phyloP scores from a whole-genome alignment of 2,329 filamentous ascomycete species.

The Arthroderma sp. region DNA sequence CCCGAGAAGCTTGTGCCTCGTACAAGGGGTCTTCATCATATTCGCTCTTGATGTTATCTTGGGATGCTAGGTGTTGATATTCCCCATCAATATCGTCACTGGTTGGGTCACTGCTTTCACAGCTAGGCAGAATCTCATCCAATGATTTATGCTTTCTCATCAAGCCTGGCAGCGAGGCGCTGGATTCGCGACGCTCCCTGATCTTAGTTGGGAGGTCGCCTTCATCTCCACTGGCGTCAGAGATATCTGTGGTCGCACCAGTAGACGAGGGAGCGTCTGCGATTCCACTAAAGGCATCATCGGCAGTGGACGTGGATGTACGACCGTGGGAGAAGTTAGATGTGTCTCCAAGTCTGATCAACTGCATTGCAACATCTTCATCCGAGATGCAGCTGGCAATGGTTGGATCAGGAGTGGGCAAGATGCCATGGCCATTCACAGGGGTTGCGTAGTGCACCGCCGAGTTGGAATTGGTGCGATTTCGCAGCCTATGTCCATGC shows the following conservation, averaged over 20 bases:
- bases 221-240: slow-evolving; percentile 50
- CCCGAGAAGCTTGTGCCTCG: slow-evolving; percentile 31
- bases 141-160: slow-evolving; percentile 39
- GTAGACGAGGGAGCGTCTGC: slow-evolving; percentile 77
- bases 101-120: slow-evolving; percentile 49
- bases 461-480: slow-evolving; percentile 46
- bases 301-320: slow-evolving; percentile 82
- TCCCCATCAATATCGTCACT: slow-evolving; percentile 47
- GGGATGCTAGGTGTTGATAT: slow-evolving; percentile 43
- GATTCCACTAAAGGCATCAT: slow-evolving; percentile 83
- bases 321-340: slow-evolving; percentile 88
- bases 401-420: slow-evolving; percentile 93
- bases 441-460: slow-evolving; percentile 30
- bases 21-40: slow-evolving; percentile 36
- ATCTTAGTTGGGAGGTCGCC: slow-evolving; percentile 25
- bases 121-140: slow-evolving; percentile 44
- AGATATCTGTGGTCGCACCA: slow-evolving; percentile 68
- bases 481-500: slow-evolving; percentile 53
- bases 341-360: slow-evolving; percentile 90
- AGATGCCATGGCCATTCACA: slow-evolving; percentile 44
- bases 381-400: slow-evolving; percentile 95
- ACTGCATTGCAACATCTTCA: slow-evolving; percentile 91
- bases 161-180: slow-evolving; percentile 36
- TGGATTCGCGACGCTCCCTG: slow-evolving; percentile 21
- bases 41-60: slow-evolving; percentile 44